Conservation (phyloP, 2,329 filamentous ascomycete species). For the Penicillium italicum region DNA sequence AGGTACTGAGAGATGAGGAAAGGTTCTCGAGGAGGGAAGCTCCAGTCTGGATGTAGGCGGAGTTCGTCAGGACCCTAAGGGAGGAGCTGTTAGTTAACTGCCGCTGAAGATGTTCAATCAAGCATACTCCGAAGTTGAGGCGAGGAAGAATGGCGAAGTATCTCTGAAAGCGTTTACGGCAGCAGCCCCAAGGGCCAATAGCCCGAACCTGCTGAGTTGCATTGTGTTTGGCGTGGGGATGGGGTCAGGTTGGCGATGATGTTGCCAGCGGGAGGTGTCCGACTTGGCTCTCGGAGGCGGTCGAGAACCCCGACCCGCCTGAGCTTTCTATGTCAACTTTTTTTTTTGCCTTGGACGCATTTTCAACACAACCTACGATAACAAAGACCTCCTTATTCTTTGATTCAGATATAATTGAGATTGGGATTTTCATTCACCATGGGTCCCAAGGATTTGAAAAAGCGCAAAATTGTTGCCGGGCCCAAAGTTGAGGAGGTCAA, state of each 20-base stretch:
- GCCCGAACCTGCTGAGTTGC: conserved; percentile 42
- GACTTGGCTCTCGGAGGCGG: conserved; percentile 34
- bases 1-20: conserved; percentile 54
- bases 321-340: conserved; percentile 27
- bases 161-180: conserved; percentile 72
- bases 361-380: conserved; percentile 1
- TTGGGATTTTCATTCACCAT: conserved; percentile 34
- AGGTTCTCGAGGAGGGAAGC: conserved; percentile 44
- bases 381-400: background rate
- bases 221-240: conserved; percentile 35
- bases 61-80: conserved; percentile 38
- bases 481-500: conserved; percentile 70
- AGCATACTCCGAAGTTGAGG: conserved; percentile 77
- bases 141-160: conserved; percentile 83
- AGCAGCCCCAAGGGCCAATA: conserved; percentile 53
- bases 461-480: conserved; percentile 52
- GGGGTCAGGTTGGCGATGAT: conserved; percentile 25
- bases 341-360: conserved; percentile 8
- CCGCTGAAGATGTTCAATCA: conserved; percentile 4
- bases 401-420: too few relatives aligned
- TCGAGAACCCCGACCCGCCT: conserved; percentile 31
- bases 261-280: conserved; percentile 28
- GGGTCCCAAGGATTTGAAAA: conserved; percentile 58
- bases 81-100: conserved; percentile 26
- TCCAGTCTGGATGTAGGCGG: conserved; percentile 44